Base-by-base conservation (phyloP, 495 filamentous ascomycete genomes). In the Tuber magnatum region DNA sequence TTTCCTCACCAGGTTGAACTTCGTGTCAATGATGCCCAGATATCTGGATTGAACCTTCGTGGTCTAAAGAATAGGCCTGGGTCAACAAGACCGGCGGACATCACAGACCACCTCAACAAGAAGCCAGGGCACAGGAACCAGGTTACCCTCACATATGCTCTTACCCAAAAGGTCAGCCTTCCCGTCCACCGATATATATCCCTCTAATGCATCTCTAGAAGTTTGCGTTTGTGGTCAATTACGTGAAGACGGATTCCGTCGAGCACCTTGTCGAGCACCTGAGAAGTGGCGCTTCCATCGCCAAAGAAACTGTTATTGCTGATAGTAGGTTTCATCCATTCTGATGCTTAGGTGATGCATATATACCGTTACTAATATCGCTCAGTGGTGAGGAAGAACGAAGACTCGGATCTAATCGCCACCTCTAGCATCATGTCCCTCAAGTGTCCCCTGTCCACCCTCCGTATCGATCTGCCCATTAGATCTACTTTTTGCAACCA, bases 21-120 rank as follows among this genome's bases (percentile, higher is more conserved):
- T 69, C 94, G 94, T 81, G 90, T 96, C 51, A 98, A 98, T 80
- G 87, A 90, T 39, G 92, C 96, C 70, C 87, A 97, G 75, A 75
- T 82, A 18, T 72, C 78, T 68, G 96, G 95, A 80, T 89, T 91
- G 20, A 98, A 97, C 81, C 87, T 95, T 70, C 91, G 94, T 75
- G 95, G 95, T 4, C 84, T 99, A 72, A 99, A 99, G 83, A 97
- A 97, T 82, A 94, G 94, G 81, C 92, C 95, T 14, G 95, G 95
- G 39, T 94, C 95, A 42, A 97, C 95, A 43, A 88, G 92, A 72
- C 95, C 95, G 10, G 94, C 92, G 28, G 95, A 99, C 84, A 91
- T 99, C 68, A 98, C 95, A 22, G 85, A 86, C 75, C 87, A 89
- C 76, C 84, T 97, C 35, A 91, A 91, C 48, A 90, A 88, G 72